A percentile compares a stretch with the other conserved stretches of the same genome.
Conservation (phyloP, 768 basidiomycete genomes). For the Termitomyces sp. region DNA sequence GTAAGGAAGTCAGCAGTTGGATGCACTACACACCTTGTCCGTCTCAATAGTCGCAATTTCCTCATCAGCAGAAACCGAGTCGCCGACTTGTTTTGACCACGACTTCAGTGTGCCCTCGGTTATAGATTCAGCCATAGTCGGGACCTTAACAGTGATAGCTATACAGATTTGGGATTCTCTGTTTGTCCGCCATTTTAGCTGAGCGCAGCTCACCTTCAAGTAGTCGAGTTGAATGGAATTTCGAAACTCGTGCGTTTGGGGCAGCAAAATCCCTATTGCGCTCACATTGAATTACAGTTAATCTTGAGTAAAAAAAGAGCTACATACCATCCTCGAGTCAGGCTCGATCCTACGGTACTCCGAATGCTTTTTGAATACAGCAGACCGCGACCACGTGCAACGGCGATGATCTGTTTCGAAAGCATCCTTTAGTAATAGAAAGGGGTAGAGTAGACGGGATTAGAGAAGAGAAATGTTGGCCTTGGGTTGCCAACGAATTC, state of each 20-base stretch:
- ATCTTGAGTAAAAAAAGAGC: conserved; percentile 1
- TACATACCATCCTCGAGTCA: conserved; percentile 48
- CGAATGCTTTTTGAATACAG: conserved; percentile 33
- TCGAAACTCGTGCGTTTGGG: conserved; percentile 45
- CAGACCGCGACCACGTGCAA: conserved; percentile 59
- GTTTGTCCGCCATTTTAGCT: background rate
- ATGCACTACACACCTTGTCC: conserved; percentile 74
- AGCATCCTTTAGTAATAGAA: conserved; percentile 42
- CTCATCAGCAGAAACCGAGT: conserved; percentile 87
- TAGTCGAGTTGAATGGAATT: conserved; percentile 69
- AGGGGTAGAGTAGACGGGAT: conserved; percentile 2
- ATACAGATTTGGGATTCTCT: conserved; percentile 1
- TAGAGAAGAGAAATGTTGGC: background rate
- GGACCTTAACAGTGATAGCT: conserved; percentile 92
- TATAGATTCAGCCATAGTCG: conserved; percentile 98
- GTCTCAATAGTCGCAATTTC: conserved; percentile 98
- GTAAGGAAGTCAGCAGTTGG: background rate
- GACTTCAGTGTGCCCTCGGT: conserved; percentile 95
- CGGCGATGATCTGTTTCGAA: conserved; percentile 63
- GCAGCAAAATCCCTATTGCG: conserved; percentile 43
- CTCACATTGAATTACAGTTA: conserved; percentile 9
- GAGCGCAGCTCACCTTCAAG: conserved; percentile 51
- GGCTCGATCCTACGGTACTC: conserved; percentile 24
- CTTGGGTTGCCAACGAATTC: background rate
- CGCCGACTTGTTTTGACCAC: conserved; percentile 92